Evolutionary conservation across 2,329 filamentous ascomycete species (phyloP), one percentile per base, ranked within the genome.

Genomic region (Penicillium corylophilum): DNA sequence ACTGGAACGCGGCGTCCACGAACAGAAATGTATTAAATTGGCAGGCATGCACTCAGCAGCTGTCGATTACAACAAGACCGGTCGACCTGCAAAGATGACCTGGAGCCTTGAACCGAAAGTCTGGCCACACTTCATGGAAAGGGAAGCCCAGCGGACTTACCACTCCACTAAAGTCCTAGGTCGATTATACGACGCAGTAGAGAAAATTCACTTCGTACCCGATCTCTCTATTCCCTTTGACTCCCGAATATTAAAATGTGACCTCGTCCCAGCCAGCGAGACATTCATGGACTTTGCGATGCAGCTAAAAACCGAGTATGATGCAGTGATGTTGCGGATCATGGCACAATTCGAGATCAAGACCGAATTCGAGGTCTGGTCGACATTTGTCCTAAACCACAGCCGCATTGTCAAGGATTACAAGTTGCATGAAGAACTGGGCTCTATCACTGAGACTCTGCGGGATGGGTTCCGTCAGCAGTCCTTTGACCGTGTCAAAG

Each of bases 1-100:
- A 8, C 73, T 81, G 4, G 62, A 71, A 0, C 66, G 78, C 1
- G 89, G 91, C 0, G 85, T 93, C 1, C 86, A 84, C 59, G 79
- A 86, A 56, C 61, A 75, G 0, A 84, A 81, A 51, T 97, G 92
- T 82, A 72, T 94, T 0, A 75, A 84, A 45, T 78, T 97, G 4
- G 91, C 93, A 2, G 76, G 81, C 8, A 75, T 97, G 2, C 94
- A 99, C 68, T 97, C 94, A 0, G 84, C 86, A 61, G 93, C 94
- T 0, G 94, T 99, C 1, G 94, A 99, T 69, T 99, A 94, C 66
- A 86, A 89, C 40, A 99, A 99, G 74, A 93, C 90, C 1, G 94
- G 94, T 0, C 80, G 87, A 9, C 82, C 88, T 0, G 93, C 92
- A 0, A 73, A 79, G 18, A 87, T 95, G 77, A 76, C 77, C 6